Conservation (phyloP, 139 green algal genomes). For the Choricystis sp. region DNA sequence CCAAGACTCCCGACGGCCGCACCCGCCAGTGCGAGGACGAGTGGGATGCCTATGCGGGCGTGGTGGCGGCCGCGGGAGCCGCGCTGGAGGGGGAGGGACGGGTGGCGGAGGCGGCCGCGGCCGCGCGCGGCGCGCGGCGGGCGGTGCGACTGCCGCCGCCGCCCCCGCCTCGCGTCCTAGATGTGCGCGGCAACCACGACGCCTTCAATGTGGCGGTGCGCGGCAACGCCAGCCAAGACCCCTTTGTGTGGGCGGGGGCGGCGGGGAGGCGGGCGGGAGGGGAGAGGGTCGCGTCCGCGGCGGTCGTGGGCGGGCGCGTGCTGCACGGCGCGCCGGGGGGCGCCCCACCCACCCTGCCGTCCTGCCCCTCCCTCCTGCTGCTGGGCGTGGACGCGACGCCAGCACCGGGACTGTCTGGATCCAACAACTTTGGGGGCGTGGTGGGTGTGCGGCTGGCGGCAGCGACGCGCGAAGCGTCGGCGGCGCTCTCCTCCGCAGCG, state of each 20-base stretch:
- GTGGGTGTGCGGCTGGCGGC: conserved; percentile 1
- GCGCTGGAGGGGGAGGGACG: background rate
- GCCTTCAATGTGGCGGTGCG: conserved; percentile 35
- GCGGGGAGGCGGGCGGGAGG: conserved; percentile 11
- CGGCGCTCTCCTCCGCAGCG: too few relatives aligned
- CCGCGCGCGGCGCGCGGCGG: background rate
- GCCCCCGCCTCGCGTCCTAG: conserved; percentile 24
- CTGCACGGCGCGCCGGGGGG: background rate
- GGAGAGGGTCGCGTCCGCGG: background rate
- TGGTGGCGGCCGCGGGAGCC: conserved; percentile 10
- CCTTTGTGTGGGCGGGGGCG: conserved; percentile 13
- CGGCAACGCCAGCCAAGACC: conserved; percentile 22
- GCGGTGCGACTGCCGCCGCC: conserved; percentile 4
- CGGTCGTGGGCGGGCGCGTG: conserved; percentile 3
- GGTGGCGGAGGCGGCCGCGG: background rate
- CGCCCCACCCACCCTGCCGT: background rate
- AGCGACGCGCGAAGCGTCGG: background rate
- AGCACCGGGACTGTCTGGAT: conserved; percentile 27
- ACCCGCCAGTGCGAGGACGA: conserved; percentile 24
- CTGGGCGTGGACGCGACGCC: conserved; percentile 40
- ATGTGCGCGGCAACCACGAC: conserved; percentile 59
- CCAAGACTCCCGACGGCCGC: conserved; percentile 19
- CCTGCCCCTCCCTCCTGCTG: conserved; percentile 24
- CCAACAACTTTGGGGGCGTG: conserved; percentile 46
- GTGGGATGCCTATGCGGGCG: conserved; percentile 18